Evolutionary conservation across 352 stramenopile genomes (phyloP).

Genomic region (Globisporangium sylvaticum): DNA sequence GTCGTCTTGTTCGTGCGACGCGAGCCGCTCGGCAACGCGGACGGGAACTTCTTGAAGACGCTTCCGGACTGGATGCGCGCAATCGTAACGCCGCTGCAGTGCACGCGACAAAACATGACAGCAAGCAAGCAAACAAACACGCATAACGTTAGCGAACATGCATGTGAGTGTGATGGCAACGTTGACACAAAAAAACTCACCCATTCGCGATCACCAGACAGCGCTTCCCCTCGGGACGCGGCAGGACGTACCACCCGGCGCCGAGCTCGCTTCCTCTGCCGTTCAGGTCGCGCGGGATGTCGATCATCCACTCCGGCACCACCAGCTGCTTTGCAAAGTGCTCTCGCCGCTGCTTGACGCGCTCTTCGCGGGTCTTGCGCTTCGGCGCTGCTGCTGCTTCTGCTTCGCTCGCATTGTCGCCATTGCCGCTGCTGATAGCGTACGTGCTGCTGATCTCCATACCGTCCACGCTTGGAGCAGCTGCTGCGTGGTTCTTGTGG

Average conservation of each 20-base stretch:
- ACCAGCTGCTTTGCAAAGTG: conserved; percentile 84
- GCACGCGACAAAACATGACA: neutral
- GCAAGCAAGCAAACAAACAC: neutral
- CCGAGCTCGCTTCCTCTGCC: conserved; percentile 60
- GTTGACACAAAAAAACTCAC: conserved; percentile 26
- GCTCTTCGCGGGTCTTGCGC: conserved; percentile 68
- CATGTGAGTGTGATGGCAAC: conserved; percentile 2
- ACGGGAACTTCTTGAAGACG: conserved; percentile 86
- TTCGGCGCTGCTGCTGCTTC: conserved; percentile 29
- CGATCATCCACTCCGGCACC: conserved; percentile 89
- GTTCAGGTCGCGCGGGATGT: conserved; percentile 82
- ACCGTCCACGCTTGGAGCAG: conserved; percentile 8
- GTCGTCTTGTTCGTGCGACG: conserved; percentile 65
- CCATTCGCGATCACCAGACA: conserved; percentile 86
- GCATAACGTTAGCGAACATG: conserved; percentile 4
- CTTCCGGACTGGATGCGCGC: conserved; percentile 73
- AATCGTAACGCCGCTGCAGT: conserved; percentile 63
- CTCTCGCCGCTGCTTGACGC: conserved; percentile 61
- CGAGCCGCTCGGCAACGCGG: conserved; percentile 74
- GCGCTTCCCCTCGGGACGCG: conserved; percentile 88
- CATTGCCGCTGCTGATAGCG: neutral
- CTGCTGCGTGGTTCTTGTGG: neutral
- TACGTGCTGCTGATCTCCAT: conserved; percentile 28
- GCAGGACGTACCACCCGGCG: conserved; percentile 88
- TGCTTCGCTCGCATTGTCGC: conserved; percentile 25